These are phyloP conservation scores for Beauveria sp. DNA, from an alignment of 2,329 filamentous ascomycete genomes.

Conservation along the genomic window DNA sequence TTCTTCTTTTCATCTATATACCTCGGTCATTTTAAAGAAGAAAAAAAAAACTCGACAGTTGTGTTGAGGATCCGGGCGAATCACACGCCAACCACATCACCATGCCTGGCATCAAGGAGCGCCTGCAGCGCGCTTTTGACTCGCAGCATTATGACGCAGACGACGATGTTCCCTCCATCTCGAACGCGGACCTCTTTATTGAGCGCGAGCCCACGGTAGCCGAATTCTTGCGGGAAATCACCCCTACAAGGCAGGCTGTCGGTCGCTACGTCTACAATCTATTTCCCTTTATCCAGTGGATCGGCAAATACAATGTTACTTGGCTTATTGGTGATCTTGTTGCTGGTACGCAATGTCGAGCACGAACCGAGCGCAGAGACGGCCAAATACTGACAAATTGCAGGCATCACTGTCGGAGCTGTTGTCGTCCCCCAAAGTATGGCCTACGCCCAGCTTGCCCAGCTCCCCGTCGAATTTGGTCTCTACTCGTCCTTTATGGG, in stretches of 20 bases:
- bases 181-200: constrained; percentile 30
- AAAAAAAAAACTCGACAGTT: neutral
- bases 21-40: neutral
- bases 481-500: constrained; percentile 84
- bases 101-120: constrained; percentile 18
- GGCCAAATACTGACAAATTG: constrained; percentile 5
- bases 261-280: constrained; percentile 31
- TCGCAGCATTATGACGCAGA: constrained; percentile 23
- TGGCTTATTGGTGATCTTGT: constrained; percentile 42
- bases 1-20: neutral
- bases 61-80: neutral
- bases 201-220: constrained; percentile 35
- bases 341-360: constrained; percentile 24
- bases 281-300: constrained; percentile 43
- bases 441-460: constrained; percentile 43
- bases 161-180: constrained; percentile 28
- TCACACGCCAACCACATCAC: neutral
- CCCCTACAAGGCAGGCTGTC: constrained; percentile 24
- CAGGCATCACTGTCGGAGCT: constrained; percentile 27
- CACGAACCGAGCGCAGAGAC: neutral
- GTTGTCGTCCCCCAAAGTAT: constrained; percentile 49
- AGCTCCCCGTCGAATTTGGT: constrained; percentile 41
- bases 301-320: constrained; percentile 40
- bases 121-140: constrained; percentile 13
- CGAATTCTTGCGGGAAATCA: constrained; percentile 32